Evolutionary conservation across 1,284 basidiomycete species (phyloP), one percentile per base, ranked within the genome.

Genomic region (Rhodotorula mucilaginosa): DNA sequence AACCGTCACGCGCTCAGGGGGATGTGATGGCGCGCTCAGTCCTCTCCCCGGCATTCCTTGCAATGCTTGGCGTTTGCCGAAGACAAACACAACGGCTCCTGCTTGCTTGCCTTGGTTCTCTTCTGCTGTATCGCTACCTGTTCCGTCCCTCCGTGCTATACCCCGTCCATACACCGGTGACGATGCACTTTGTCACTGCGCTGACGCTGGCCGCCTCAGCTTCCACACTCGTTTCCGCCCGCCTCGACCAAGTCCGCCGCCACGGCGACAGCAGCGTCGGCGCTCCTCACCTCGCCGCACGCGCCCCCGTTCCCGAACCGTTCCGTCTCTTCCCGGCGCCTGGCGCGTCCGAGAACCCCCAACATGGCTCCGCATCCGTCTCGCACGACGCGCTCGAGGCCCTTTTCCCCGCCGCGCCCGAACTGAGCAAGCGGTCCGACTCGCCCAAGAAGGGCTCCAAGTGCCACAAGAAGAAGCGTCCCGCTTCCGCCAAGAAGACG

Each of bases 191-290:
- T 34, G 60, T 66, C 23, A 49, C 69, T 6, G 46, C 68, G 52
- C 52, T 73, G 47, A 19, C 62, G 34, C 31, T 68, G 49, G 72
- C 69, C 4, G 61, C 72, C 34, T 58, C 71, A 13, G 66, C 68
- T 34, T 64, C 68, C 21, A 63, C 61, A n/a, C 68, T 65, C 64
- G 68, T 61, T 15, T 58, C 63, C 18, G 68, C 68, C 8, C 65
- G 69, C 15, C 60, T 68, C 34, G 72, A 68, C 2, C 54, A 56
- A 23, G 49, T 51, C 49, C 49, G 54, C 54, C 26, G n/a, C 26
- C n/a, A 57, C 59, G 65, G 51, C 64, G 64, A 7, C 59, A 60
- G 10, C 23, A 31, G 29, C 12, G 39, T 31, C 49, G 66, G 15
- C 34, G 51, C 34, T 39, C 54, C 61, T 34, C 64, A 56, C 29